Evolutionary conservation across 306 rosid species (phyloP), one percentile per base, ranked within the genome.

Genomic region (Pyrus pyrifolia): DNA sequence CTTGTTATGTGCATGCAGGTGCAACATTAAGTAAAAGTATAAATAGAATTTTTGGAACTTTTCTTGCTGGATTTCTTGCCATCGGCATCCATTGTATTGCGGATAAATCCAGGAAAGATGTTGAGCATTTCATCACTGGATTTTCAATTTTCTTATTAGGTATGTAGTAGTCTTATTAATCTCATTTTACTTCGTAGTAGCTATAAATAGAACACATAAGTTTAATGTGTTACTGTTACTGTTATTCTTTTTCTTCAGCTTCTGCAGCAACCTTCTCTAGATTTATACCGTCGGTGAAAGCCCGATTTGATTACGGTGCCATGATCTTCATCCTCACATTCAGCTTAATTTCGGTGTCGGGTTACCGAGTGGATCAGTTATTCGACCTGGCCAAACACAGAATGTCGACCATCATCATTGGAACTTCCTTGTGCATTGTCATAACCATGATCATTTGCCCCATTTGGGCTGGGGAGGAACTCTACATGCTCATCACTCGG

Each of bases 401-500:
- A 72, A 4, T 90, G 11, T 78, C 75, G 57, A 95, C 99, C 19
- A 81, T 95, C 66, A 67, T 88, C 62, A 81, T 92, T 67, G 99
- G 97, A 5, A 83, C 93, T 12, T 27, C 83, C 3, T 69, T 95
- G 62, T 92, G 97, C 83, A 68, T 88, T 9, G 52, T 87, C 3
- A 79, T 89, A 3, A 92, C 88, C 85, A 40, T 85, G 17, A 67
- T 78, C 31, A 62, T 95, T 79, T 76, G 86, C 23, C 99, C 99
- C 71, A 61, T 92, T n/a, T 95, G 97, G 99, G 97, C 99, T 44
- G 97, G 99, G 76, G 71, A 71, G 51, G 96, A 95, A 74, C 99
- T 92, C 71, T 53, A 74, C 68, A 40, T 35, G 78, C 82, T 89
- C n/a, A 81, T 80, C 73, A 81, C 82, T 5, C 55, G 78, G 2